Conservation (phyloP, 148 eudicot species). For the Amaranthus cruentus region DNA sequence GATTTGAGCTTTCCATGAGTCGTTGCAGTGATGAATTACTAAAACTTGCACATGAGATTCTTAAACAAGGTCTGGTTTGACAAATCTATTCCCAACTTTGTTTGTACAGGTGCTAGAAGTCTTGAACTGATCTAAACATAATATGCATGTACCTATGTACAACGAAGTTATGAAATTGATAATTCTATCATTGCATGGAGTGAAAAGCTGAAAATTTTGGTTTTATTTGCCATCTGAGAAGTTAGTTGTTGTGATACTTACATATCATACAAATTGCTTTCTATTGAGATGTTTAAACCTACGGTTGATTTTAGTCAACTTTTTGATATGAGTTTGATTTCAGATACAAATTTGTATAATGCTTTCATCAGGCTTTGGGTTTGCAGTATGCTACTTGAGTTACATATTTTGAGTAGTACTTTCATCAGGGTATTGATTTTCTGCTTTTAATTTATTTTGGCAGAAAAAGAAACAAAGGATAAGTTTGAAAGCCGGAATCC, state of each 20-base stretch:
- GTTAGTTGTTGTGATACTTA: neutral
- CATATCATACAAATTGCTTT: neutral
- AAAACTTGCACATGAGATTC: constrained; percentile 53
- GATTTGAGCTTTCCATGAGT: constrained; percentile 89
- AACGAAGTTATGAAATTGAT: neutral
- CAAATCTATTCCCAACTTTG: neutral
- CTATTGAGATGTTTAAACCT: neutral
- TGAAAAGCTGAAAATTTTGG: neutral
- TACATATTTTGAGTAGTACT: constrained; percentile 1
- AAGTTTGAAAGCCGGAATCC: constrained; percentile 48
- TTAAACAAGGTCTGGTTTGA: constrained; percentile 47
- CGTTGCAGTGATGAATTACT: constrained; percentile 56
- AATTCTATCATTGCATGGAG: neutral
- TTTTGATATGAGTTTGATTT: neutral
- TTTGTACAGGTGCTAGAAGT: neutral
- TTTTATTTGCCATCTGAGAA: neutral
- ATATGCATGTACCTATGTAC: neutral
- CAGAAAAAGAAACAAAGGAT: constrained; percentile 58
- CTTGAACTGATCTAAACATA: neutral
- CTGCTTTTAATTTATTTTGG: constrained; percentile 6
- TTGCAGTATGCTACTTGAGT: neutral
- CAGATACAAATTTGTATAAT: neutral
- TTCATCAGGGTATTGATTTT: neutral
- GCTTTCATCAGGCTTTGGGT: neutral
- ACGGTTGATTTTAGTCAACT: neutral